These are phyloP conservation scores for Daedalea quercina DNA, from an alignment of 768 basidiomycete genomes.

Conservation along the genomic window DNA sequence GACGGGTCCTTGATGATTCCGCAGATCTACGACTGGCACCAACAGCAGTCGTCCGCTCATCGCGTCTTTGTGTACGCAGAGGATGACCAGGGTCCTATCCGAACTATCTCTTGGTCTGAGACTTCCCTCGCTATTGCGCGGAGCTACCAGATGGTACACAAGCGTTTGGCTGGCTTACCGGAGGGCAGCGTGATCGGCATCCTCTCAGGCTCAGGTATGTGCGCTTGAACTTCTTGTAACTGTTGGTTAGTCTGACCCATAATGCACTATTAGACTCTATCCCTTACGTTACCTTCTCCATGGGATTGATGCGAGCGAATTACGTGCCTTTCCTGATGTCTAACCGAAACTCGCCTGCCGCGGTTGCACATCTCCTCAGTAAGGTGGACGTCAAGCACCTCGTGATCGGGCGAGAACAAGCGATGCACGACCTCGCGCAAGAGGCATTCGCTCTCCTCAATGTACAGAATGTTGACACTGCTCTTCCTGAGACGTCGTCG, in stretches of 20 bases:
- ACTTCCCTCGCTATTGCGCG: conserved; percentile 20
- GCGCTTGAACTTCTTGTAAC: neutral
- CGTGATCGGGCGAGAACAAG: conserved; percentile 22
- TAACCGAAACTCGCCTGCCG: conserved; percentile 25
- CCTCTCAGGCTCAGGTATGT: conserved; percentile 11
- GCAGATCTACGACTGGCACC: conserved; percentile 30
- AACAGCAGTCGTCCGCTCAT: conserved; percentile 23
- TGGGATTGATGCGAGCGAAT: conserved; percentile 16
- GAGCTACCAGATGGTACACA: conserved; percentile 16
- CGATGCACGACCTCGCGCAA: conserved; percentile 18
- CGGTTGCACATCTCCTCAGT: conserved; percentile 24
- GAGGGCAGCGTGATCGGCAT: conserved; percentile 20
- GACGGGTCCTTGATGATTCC: conserved; percentile 25
- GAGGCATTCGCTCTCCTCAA: conserved; percentile 15
- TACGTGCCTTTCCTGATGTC: conserved; percentile 27
- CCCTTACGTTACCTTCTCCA: conserved; percentile 11
- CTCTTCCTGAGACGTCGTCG: conserved; percentile 1
- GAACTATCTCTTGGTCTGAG: conserved; percentile 19
- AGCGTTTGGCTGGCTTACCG: conserved; percentile 5
- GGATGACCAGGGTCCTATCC: conserved; percentile 5
- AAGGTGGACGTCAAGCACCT: conserved; percentile 18
- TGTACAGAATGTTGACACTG: neutral
- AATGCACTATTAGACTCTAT: conserved; percentile 17
- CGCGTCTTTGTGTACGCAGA: conserved; percentile 24
- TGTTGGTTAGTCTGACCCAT: neutral